phyloP scores from a whole-genome alignment of 176 grass and related monocot genomes.

The Neostapfia colusana region DNA sequence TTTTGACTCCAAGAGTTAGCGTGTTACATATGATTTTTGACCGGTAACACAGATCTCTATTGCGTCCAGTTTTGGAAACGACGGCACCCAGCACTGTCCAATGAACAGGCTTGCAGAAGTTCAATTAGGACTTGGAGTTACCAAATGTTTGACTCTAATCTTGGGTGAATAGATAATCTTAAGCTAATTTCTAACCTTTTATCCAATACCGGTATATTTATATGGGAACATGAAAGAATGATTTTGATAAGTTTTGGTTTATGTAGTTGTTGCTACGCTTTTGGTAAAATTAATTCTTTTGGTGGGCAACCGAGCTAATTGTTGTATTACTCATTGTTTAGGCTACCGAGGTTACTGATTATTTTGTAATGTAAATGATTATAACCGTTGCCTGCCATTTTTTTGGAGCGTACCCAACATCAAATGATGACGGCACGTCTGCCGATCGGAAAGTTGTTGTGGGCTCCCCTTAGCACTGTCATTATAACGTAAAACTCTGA shows the following conservation, averaged over 20 bases:
- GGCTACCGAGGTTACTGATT: too few relatives aligned
- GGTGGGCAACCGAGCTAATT: background rate
- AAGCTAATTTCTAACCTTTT: constrained; percentile 29
- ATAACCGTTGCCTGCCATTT: background rate
- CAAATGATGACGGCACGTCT: constrained; percentile 34
- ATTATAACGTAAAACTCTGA: too few relatives aligned
- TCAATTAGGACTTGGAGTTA: constrained; percentile 1
- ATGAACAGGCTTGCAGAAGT: constrained; percentile 11
- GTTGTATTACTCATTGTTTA: background rate
- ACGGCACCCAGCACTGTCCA: background rate
- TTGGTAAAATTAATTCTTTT: constrained; percentile 19
- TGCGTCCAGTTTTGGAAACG: constrained; percentile 40
- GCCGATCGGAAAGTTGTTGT: constrained; percentile 39
- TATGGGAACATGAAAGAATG: background rate
- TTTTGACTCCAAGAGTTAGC: background rate
- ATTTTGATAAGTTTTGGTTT: constrained; percentile 34
- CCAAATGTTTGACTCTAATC: constrained; percentile 3
- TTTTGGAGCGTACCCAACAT: constrained; percentile 20
- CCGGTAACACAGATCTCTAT: constrained; percentile 16
- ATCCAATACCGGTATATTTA: constrained; percentile 19
- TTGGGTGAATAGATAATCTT: constrained; percentile 31
- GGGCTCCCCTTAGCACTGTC: background rate
- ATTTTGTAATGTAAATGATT: constrained; percentile 24
- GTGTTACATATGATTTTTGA: constrained; percentile 8
- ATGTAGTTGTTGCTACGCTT: constrained; percentile 7